Evolutionary conservation across 331 rosid genomes (phyloP), one percentile per base, ranked within the genome.

Genomic region (Acacia concinna): DNA sequence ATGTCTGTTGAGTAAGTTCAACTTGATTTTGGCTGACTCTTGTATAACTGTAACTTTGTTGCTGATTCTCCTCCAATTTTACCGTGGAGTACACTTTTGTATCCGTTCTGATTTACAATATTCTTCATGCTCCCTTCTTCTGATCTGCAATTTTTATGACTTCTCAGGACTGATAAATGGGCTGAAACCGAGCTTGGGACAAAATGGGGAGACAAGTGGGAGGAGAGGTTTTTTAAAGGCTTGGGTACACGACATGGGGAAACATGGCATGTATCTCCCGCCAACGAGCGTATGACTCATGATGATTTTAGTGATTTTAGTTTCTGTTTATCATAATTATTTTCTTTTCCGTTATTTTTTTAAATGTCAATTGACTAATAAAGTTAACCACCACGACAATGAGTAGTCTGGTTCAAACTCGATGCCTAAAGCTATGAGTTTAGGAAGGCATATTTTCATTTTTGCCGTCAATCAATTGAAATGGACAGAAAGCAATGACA

Each of bases 171-270:
- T 66, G 99, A 96, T 88, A 96, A 96, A 73, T 96, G 99, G 98
- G 98, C 97, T 57, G 99, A 96, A 88, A 91, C 99, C 52, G 91
- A 89, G 84, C 89, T 90, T 80, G 99, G 99, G 57, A 95, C 97
- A 56, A 95, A 88, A 82, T 95, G 99, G 99, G 99, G 99, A 57
- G 99, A 95, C 90, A 95, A 95, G 89, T 95, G 98, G 99, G 99
- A 96, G 88, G 97, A 96, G 77, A 91, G 90, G 87, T 96, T 96
- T 86, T 93, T 96, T 59, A 76, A 89, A 72, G 97, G 97, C 79
- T 93, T 96, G 59, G 99, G 99, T 81, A 93, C 97, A 4, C 93
- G 99, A 67, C 96, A 93, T 74, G 99, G 98, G 83, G 99, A 96
- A 86, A 96, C 99, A 14, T 96, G 98, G 99, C 99, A 96, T 76